These are phyloP conservation scores for Rhodotorula toruloides DNA, from an alignment of 768 basidiomycete species.

Conservation along the genomic window DNA sequence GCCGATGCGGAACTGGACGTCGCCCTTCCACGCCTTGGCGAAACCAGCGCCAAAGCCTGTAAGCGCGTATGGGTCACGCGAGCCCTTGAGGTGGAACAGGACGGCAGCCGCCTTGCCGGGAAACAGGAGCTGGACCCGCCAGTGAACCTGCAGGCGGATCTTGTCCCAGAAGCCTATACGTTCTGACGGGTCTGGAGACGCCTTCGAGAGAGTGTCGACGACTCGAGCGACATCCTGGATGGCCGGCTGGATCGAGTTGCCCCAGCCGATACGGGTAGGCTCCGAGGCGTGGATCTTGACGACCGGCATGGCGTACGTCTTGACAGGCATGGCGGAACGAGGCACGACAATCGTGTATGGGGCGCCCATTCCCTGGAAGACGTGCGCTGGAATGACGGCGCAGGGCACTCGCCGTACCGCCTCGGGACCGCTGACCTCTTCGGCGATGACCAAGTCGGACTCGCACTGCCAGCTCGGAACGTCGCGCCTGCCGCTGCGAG, in stretches of 20 bases:
- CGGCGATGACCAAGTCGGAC: conserved; percentile 74
- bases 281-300: conserved; percentile 62
- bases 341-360: conserved; percentile 54
- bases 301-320: conserved; percentile 74
- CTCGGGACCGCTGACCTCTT: conserved; percentile 62
- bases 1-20: conserved; percentile 64
- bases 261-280: conserved; percentile 77
- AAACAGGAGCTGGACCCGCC: conserved; percentile 67
- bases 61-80: conserved; percentile 70
- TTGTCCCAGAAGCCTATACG: conserved; percentile 94
- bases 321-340: conserved; percentile 92
- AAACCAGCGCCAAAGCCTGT: conserved; percentile 75
- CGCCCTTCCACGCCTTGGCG: conserved; percentile 74
- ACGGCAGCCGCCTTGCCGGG: conserved; percentile 55
- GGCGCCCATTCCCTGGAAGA: conserved; percentile 50
- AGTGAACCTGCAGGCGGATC: conserved; percentile 77
- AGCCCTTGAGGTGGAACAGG: conserved; percentile 81
- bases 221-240: conserved; percentile 81
- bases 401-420: conserved; percentile 53
- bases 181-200: conserved; percentile 74
- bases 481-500: conserved; percentile 48
- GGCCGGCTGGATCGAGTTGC: conserved; percentile 75
- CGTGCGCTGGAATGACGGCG: conserved; percentile 59
- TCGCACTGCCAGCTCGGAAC: conserved; percentile 60
- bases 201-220: conserved; percentile 70